Base-by-base conservation (phyloP, 257 asterid genomes). In the Rubia yunnanensis region DNA sequence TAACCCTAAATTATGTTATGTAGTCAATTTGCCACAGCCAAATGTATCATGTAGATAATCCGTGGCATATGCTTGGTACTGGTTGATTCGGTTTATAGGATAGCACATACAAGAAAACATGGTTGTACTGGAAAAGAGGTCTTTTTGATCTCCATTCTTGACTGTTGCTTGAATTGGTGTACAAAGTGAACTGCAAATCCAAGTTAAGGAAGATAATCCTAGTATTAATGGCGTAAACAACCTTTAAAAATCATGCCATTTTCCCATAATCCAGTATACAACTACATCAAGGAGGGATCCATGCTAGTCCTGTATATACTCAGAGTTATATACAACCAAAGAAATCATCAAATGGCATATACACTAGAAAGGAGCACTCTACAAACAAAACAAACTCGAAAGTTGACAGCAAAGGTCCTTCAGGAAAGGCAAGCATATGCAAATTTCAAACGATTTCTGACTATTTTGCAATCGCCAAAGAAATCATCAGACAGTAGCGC, bases 401-500 rank as follows among this genome's bases (percentile, higher is more conserved):
- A 50, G 64, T 60, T 32, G 44, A 64, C 7, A 28, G 20, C 34
- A 9, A 8, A 24, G 41, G 68, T 64, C 68, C 13, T 64, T 10
- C 28, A 30, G 24, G 20, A 24, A 41, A 28, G 41, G 26, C 57
- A 8, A 38, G 24, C 35, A 11, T 17, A 3, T 13, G 53, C 67
- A n/a, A 38, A 38, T 22, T 23, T 62, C 35, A 38, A 18, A 14
- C 14, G 23, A 24, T 11, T 35, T 35, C 66, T 10, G 46, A 62
- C 54, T 62, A 31, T 62, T 61, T 49, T 11, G 20, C 35, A 24
- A 62, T 57, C 30, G 20, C 54, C 53, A 62, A n/a, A n/a, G n/a
- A n/a, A n/a, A n/a, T n/a, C n/a, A n/a, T n/a, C n/a, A n/a, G 67
- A 41, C 20, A 61, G 65, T 32, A 67, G 31, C 64, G 75, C 84